Percentiles rank a stretch among this genome's conserved stretches.
Evolutionary conservation across 441 rosid genomes (phyloP).

Genomic region (Gossypium trilobum): DNA sequence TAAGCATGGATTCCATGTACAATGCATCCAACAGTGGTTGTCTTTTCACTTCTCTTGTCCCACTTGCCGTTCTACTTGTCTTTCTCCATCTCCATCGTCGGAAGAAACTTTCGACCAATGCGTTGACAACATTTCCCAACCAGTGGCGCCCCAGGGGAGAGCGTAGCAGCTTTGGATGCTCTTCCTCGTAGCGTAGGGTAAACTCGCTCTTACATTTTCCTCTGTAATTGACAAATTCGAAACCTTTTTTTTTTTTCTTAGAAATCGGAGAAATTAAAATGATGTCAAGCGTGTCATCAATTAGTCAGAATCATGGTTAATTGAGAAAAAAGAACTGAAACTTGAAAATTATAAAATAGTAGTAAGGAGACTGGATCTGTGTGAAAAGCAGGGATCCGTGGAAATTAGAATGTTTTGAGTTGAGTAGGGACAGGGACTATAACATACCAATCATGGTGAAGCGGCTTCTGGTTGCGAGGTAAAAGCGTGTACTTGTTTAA

Average conservation of each 20-base stretch:
- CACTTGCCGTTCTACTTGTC: slow-evolving; percentile 53
- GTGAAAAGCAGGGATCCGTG: not conserved
- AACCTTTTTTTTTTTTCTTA: not conserved
- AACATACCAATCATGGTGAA: not conserved
- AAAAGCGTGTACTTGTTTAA: too few species aligned
- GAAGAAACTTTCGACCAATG: slow-evolving; percentile 12
- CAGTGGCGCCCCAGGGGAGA: not conserved
- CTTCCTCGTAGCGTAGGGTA: not conserved
- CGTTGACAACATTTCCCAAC: not conserved
- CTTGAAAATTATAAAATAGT: not conserved
- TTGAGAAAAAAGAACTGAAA: not conserved
- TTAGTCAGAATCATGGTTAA: not conserved
- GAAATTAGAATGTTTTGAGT: not conserved
- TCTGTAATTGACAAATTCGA: not conserved
- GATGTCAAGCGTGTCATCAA: not conserved
- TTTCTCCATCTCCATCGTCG: slow-evolving; percentile 19
- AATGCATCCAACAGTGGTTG: slow-evolving; percentile 60
- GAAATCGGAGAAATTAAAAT: not conserved
- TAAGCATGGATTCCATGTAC: slow-evolving; percentile 63
- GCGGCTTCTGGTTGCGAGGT: not conserved
- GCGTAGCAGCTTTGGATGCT: not conserved
- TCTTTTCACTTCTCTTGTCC: slow-evolving; percentile 59
- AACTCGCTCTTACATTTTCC: not conserved
- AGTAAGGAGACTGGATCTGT: too few species aligned
- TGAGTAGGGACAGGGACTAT: not conserved